Conservation (phyloP, 176 grass and related monocot genomes). For the Carex myosuroides region DNA sequence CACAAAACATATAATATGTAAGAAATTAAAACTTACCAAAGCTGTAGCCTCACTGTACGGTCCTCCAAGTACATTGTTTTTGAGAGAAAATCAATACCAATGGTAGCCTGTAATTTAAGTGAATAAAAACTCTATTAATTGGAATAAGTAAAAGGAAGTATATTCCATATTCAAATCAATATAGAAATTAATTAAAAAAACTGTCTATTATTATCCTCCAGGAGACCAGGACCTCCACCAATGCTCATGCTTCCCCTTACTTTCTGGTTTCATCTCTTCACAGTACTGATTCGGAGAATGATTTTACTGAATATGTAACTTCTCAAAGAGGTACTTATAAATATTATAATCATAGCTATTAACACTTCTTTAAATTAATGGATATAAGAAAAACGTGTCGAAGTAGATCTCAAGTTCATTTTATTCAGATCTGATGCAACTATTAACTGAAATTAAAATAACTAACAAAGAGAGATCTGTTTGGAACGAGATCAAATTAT, state of each 20-base stretch:
- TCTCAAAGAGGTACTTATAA: neutral
- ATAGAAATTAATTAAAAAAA: neutral
- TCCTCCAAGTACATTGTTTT: conserved; percentile 99
- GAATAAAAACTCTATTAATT: conserved; percentile 12
- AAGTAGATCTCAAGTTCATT: neutral
- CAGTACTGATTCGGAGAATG: neutral
- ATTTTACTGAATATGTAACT: neutral
- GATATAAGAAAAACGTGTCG: neutral
- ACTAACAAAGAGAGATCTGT: neutral
- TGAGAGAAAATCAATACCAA: conserved; percentile 91
- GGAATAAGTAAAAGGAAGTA: neutral
- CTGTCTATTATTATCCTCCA: neutral
- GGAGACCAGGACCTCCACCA: neutral
- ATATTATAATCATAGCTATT: neutral
- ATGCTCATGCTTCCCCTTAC: neutral
- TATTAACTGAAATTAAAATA: neutral
- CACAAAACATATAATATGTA: neutral
- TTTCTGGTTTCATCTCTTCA: neutral
- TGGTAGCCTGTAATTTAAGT: conserved; percentile 60
- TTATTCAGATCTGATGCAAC: conserved; percentile 8
- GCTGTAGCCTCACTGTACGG: conserved; percentile 90
- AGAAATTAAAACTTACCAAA: conserved; percentile 49
- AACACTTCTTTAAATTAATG: neutral
- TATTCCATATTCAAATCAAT: neutral
- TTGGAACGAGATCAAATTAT: neutral